These are phyloP conservation scores for Pseudodiploospora longispora DNA, from an alignment of 2,329 filamentous ascomycete genomes.

Conservation along the genomic window DNA sequence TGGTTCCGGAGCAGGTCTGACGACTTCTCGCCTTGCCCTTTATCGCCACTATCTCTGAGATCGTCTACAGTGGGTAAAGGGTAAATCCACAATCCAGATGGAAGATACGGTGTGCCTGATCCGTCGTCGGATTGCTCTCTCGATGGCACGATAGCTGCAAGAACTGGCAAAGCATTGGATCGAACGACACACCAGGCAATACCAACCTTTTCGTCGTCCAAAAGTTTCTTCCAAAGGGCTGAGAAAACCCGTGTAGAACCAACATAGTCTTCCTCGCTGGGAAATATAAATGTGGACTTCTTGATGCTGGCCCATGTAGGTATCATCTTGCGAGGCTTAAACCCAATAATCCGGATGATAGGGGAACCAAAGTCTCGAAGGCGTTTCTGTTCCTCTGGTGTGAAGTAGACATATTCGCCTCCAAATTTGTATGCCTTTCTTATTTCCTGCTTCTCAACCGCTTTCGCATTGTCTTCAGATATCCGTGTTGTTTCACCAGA, in stretches of 20 bases:
- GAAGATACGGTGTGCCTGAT: slow-evolving; percentile 60
- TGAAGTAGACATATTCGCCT: slow-evolving; percentile 80
- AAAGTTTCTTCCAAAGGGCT: slow-evolving; percentile 79
- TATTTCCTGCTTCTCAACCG: slow-evolving; percentile 72
- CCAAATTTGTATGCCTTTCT: slow-evolving; percentile 95
- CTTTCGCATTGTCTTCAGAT: slow-evolving; percentile 67
- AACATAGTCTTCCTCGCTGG: slow-evolving; percentile 80
- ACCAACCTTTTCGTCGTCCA: slow-evolving; percentile 71
- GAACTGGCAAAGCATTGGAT: slow-evolving; percentile 66
- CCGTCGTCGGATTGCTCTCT: slow-evolving; percentile 55
- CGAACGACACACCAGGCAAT: slow-evolving; percentile 86
- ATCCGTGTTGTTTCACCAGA: slow-evolving; percentile 65
- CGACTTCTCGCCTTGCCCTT: slow-evolving; percentile 41
- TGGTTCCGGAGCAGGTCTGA: slow-evolving; percentile 65
- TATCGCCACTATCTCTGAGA: slow-evolving; percentile 63
- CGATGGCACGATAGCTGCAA: slow-evolving; percentile 77
- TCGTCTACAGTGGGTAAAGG: slow-evolving; percentile 88
- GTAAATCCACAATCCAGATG: slow-evolving; percentile 81
- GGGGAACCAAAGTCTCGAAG: slow-evolving; percentile 76
- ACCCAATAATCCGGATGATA: slow-evolving; percentile 82
- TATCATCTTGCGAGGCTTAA: slow-evolving; percentile 71
- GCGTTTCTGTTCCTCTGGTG: slow-evolving; percentile 69
- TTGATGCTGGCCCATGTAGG: slow-evolving; percentile 79
- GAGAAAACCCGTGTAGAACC: slow-evolving; percentile 91
- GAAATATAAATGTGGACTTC: slow-evolving; percentile 88